These are phyloP conservation scores for Isochrysis galbana DNA, from an alignment of 78 protist species.

Conservation along the genomic window DNA sequence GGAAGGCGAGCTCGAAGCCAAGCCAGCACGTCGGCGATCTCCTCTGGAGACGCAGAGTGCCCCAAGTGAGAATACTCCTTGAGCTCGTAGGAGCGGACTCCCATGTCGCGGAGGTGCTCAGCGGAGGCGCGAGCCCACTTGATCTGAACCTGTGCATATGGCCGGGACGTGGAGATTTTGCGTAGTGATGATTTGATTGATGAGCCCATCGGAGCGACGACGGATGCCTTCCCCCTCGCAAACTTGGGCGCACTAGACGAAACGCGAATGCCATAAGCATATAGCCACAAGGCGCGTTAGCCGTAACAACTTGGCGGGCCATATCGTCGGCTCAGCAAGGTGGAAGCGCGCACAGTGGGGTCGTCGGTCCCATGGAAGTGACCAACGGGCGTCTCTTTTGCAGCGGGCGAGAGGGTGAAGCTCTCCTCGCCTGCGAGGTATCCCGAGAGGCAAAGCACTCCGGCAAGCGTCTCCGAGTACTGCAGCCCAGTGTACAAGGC, in stretches of 20 bases:
- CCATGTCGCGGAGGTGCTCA: background rate
- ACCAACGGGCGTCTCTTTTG: background rate
- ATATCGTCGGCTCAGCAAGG: too few relatives aligned
- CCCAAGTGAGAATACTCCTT: background rate
- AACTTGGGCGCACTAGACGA: too few relatives aligned
- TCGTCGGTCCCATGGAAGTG: background rate
- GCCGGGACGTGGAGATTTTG: too few relatives aligned
- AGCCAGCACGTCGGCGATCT: background rate
- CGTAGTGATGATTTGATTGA: too few relatives aligned
- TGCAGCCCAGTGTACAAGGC: background rate
- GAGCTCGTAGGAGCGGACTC: background rate
- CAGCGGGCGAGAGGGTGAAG: background rate
- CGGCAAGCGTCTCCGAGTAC: background rate
- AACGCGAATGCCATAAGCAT: too few relatives aligned
- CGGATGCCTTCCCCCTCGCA: too few relatives aligned
- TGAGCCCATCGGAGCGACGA: too few relatives aligned
- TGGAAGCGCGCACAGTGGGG: background rate
- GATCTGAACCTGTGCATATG: too few relatives aligned
- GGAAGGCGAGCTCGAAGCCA: background rate
- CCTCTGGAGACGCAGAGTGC: background rate
- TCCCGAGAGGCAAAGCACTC: background rate
- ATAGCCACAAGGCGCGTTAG: too few relatives aligned
- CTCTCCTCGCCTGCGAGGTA: background rate
- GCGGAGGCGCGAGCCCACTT: background rate
- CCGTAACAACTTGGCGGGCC: too few relatives aligned